Evolutionary conservation across 1,284 basidiomycete genomes (phyloP), one percentile per base, ranked within the genome.

Genomic region (Anthracocystis setariae): DNA sequence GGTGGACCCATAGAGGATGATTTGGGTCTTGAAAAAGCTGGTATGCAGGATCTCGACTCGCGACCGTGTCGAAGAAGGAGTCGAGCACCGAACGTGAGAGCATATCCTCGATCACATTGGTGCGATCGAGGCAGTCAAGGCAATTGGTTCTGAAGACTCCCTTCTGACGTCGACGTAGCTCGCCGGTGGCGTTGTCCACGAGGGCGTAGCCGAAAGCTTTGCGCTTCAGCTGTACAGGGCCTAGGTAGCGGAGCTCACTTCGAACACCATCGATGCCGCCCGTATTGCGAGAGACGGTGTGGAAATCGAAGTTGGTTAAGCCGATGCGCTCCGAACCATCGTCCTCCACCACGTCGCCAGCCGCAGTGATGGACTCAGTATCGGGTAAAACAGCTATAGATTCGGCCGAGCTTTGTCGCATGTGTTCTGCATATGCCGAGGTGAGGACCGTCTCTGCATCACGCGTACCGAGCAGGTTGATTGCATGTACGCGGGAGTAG

Each of bases 81-180:
- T 78, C 73, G 17, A 82, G 72, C 50, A 67, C 60, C 13, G 70
- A 63, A 12, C 79, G 78, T 44, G 79, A 81, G 18, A 82, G 60
- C 54, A 78, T 66, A 29, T 97, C 94, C 84, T 98, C 91, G 1
- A 97, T 89, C 72, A 96, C 96, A 82, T 99, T 99, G n/a, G 96
- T 99, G 37, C 96, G 90, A 81, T 98, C 95, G 66, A 98, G 85
- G 82, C 94, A 97, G 82, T 98, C 95, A 46, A 98, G 85, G 82
- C 95, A 99, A 80, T 99, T 99, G 13, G 90, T 92, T 51, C 96
- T 87, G 83, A 98, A 97, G 9, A 93, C 88, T 5, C 96, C 96
- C 53, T 88, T 88, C 81, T 99, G 96, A 8, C 52, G 51, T 21
- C 60, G 33, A 13, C 69, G 24, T 20, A 76, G 13, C 8, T 51